Evolutionary conservation across 192 early-diverging fungal species (phyloP).

Genomic region (Podila clonocystis): DNA sequence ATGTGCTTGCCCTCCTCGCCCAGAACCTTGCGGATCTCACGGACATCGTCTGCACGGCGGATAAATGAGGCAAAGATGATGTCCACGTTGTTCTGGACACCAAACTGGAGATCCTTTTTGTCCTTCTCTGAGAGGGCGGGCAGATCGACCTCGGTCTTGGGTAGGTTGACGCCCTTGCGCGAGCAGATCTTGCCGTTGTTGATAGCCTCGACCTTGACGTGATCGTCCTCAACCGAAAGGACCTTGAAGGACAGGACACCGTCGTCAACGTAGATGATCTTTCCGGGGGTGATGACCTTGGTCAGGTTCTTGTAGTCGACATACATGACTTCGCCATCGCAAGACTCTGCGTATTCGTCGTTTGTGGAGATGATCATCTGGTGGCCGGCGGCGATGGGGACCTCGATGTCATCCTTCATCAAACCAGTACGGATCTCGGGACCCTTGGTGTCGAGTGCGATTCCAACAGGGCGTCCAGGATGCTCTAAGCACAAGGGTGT

Average conservation of each 20-base stretch:
- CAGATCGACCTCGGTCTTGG: conserved; percentile 90
- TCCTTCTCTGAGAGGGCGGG: conserved; percentile 98
- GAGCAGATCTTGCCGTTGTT: conserved; percentile 91
- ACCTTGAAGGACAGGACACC: conserved; percentile 97
- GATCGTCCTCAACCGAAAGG: conserved; percentile 72
- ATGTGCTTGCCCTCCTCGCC: conserved; percentile 84
- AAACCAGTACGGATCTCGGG: conserved; percentile 90
- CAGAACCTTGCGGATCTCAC: conserved; percentile 87
- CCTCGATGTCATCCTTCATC: conserved; percentile 77
- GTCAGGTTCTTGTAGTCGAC: conserved; percentile 84
- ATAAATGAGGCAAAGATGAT: conserved; percentile 98
- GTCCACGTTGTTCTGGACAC: conserved; percentile 93
- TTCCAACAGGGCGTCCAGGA: conserved; percentile 65
- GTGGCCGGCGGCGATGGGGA: conserved; percentile 80
- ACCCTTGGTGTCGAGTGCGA: conserved; percentile 88
- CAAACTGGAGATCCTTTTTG: conserved; percentile 89
- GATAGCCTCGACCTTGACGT: conserved; percentile 73
- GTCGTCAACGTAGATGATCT: conserved; percentile 91
- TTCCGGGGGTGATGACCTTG: conserved; percentile 77
- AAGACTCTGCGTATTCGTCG: conserved; percentile 66
- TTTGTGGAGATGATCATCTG: conserved; percentile 83
- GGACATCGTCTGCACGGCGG: conserved; percentile 90
- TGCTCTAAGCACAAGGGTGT: conserved; percentile 41
- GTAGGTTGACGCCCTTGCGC: conserved; percentile 97
- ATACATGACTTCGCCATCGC: conserved; percentile 76